phyloP scores from a whole-genome alignment of 116 monocot genomes.

The Iris pallida region DNA sequence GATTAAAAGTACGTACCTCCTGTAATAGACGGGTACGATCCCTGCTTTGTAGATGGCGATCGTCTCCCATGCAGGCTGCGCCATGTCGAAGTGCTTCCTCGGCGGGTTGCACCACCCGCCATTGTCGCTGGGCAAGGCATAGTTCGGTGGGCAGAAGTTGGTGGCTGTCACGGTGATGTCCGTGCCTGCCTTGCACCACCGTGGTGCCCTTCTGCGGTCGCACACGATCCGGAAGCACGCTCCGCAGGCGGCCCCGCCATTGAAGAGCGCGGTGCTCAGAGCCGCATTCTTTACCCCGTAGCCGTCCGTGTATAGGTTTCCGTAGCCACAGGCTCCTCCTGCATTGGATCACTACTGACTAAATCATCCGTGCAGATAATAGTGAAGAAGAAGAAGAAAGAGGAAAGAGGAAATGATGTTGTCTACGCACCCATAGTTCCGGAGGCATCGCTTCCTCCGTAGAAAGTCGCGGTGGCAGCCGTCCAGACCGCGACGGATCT shows the following conservation, averaged over 20 bases:
- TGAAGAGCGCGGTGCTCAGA: slow-evolving; percentile 65
- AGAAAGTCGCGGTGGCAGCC: too few species aligned
- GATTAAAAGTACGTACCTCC: slow-evolving; percentile 52
- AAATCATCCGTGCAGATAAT: too few species aligned
- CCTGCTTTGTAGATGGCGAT: slow-evolving; percentile 57
- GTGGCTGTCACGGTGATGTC: slow-evolving; percentile 60
- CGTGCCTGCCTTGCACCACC: slow-evolving; percentile 59
- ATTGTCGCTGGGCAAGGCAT: slow-evolving; percentile 34
- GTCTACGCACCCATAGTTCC: too few species aligned
- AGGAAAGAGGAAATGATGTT: too few species aligned
- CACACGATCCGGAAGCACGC: slow-evolving; percentile 66
- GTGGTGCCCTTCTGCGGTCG: slow-evolving; percentile 18
- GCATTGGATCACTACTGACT: too few species aligned
- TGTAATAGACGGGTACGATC: slow-evolving; percentile 48
- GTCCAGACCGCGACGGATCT: too few species aligned
- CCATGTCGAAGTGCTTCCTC: too few species aligned
- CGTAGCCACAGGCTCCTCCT: too few species aligned
- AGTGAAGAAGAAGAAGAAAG: too few species aligned
- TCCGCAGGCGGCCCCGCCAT: slow-evolving; percentile 57
- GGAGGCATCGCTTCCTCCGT: too few species aligned
- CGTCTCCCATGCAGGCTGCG: slow-evolving; percentile 75
- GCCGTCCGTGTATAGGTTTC: too few species aligned
- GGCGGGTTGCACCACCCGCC: slow-evolving; percentile 92
- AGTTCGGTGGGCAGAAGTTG: slow-evolving; percentile 66
- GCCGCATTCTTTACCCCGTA: too few species aligned